Evolutionary conservation across 805 yeast species (phyloP).

Genomic region (Saccharomycopsis vini): DNA sequence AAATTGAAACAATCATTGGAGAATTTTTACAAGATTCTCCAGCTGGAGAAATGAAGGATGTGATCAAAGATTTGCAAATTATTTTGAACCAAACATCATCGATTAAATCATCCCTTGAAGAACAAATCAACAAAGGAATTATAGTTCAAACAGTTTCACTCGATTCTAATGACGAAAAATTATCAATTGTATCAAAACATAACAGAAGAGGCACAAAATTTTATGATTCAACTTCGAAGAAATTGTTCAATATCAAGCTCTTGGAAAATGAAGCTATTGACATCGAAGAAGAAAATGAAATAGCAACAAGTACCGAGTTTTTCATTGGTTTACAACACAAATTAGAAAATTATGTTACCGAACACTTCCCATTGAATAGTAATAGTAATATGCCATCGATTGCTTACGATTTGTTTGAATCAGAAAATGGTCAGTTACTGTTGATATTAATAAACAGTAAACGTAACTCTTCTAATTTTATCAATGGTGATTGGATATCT

Average conservation of each 20-base stretch:
- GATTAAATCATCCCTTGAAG: conserved; percentile 17
- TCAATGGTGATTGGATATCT: conserved; percentile 86
- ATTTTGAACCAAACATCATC: conserved; percentile 29
- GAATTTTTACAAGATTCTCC: conserved; percentile 21
- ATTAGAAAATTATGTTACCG: conserved; percentile 45
- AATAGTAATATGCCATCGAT: too few species aligned
- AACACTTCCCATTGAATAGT: conserved; percentile 57
- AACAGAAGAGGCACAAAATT: conserved; percentile 42
- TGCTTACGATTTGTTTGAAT: conserved; percentile 36
- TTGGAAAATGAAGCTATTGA: conserved; percentile 41
- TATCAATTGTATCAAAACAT: conserved; percentile 38
- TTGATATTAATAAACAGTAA: conserved; percentile 63
- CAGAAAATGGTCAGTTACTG: conserved; percentile 23
- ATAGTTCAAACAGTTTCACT: conserved; percentile 26
- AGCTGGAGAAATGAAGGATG: conserved; percentile 28
- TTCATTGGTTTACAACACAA: conserved; percentile 22
- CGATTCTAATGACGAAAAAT: conserved; percentile 25
- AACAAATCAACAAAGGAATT: conserved; percentile 18
- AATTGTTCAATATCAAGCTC: conserved; percentile 50
- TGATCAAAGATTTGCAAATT: conserved; percentile 33
- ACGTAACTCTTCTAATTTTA: conserved; percentile 66
- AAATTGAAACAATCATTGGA: conserved; percentile 12
- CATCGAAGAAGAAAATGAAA: conserved; percentile 31
- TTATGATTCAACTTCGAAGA: conserved; percentile 41
- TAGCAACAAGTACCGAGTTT: conserved; percentile 20